Evolutionary conservation across 495 filamentous ascomycete species (phyloP), one percentile per base, ranked within the genome.

Genomic region (Aspergillus saccharolyticus): DNA sequence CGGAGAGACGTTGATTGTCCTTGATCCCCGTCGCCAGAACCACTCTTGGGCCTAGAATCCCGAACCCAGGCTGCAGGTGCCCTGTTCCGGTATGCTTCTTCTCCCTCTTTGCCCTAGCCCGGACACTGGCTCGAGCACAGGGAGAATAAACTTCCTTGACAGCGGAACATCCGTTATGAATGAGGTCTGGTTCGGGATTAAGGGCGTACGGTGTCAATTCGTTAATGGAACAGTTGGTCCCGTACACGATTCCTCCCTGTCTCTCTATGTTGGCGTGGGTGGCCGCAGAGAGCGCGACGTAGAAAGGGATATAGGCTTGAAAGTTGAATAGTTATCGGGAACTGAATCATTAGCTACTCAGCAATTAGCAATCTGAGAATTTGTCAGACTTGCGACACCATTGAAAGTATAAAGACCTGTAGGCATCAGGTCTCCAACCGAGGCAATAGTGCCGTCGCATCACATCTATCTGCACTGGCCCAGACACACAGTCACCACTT

Each of bases 391-490:
- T 39, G 33, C 33, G 33, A 45, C 22, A 49, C 21, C 22, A 33
- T 24, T 16, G 24, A 33, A 17, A 18, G 25, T 17, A 9, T 17
- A 39, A 8, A 16, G 33, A 39, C 2, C 6, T 39, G 51, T 44
- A 39, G 21, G 14, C 52, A 22, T 48, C 55, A 21, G 33, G 21
- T 42, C 17, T 47, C 12, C 42, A 24, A 21, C 25, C 2, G 18
- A 51, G 50, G 46, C 49, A 58, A 53, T 48, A 58, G 56, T 53
- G 21, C 56, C 44, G 50, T 58, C 56, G 53, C 49, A 58, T 58
- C 56, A 53, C 56, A 52, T 58, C 28, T 17, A 18, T 12, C 21
- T 52, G 42, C 50, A 58, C 47, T 53, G 43, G 28, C 21, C 44
- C 56, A 48, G 12, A 17, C 5, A 25, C 25, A 42, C 47, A 18